Evolutionary conservation across 2,329 filamentous ascomycete species (phyloP).

Genomic region (Fusarium buxicola): DNA sequence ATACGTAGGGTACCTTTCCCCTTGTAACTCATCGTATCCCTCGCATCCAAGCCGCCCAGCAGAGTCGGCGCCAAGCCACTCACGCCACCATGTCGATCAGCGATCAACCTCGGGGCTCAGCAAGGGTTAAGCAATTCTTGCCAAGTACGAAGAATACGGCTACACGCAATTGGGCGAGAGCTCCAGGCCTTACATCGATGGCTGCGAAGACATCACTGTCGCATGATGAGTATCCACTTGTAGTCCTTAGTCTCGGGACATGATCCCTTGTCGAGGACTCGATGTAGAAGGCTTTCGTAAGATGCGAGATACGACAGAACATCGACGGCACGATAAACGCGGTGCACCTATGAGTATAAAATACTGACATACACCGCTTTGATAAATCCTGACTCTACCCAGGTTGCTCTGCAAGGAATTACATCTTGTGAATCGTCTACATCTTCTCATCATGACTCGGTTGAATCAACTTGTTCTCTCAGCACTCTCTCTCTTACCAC

Average conservation of each 20-base stretch:
- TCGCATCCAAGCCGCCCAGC: background rate
- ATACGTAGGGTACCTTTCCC: no score
- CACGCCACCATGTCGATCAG: background rate
- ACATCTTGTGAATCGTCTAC: background rate
- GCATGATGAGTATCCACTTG: no score
- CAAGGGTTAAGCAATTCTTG: slow-evolving; percentile 20
- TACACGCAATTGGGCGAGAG: background rate
- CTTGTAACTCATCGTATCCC: slow-evolving; percentile 2
- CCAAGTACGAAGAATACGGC: slow-evolving; percentile 33
- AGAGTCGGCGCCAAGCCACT: no score
- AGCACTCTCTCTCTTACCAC: slow-evolving; percentile 1
- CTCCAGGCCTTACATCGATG: slow-evolving; percentile 8
- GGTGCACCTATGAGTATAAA: slow-evolving; percentile 14
- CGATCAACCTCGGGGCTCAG: background rate
- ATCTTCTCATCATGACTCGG: slow-evolving; percentile 19
- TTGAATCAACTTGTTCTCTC: slow-evolving; percentile 7
- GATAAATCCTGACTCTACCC: no score
- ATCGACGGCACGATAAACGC: background rate
- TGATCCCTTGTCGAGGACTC: slow-evolving; percentile 26
- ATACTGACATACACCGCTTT: background rate
- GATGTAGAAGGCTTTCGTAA: background rate
- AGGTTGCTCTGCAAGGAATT: no score
- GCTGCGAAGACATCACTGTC: background rate
- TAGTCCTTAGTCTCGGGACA: slow-evolving; percentile 34
- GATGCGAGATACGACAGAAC: background rate